Evolutionary conservation across 495 filamentous ascomycete species (phyloP), one percentile per base, ranked within the genome.

Genomic region (Talaromyces liani): DNA sequence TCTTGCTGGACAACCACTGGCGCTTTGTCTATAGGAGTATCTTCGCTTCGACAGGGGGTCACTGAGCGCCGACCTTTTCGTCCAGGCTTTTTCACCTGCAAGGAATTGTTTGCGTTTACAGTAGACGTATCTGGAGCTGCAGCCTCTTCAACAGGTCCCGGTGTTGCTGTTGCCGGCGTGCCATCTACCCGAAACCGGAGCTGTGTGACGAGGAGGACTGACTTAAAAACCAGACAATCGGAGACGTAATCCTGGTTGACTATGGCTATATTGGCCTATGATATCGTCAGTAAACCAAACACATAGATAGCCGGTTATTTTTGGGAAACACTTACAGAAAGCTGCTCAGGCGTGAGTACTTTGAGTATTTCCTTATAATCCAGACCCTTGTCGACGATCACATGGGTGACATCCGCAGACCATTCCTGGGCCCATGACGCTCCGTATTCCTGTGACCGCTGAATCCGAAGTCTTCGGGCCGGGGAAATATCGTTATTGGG

Each of bases 171-270:
- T 36, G 10, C 2, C 9, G 70, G 70, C 12, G 64, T 63, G 10
- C 80, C 87, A 12, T 74, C 65, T 14, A 92, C 77, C 51, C 73
- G 75, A 68, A 93, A 96, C 8, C 81, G 80, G 2, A 62, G 57
- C 58, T 91, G 86, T 1, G 73, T 70, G 4, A 84, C 75, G 64
- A 86, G 83, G 3, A 93, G 69, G 0, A 94, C 63, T 0, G 76
- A 70, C 2, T 77, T 73, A 63, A 82, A 88, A 31, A 78, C 75
- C 36, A 94, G 85, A 61, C 92, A 97, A 14, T 97, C 91, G 0
- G 91, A 73, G 4, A 90, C 85, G 68, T 92, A 98, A 2, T 77
- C 73, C 59, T 94, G 91, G 63, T 92, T 89, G 16, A 97, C 92
- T 0, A 93, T 58, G 49, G 73, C 70, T 16, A 88, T 68, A 6